Percentiles rank a stretch among this genome's conserved stretches.
Conservation (phyloP, 2,329 filamentous ascomycete genomes). For the Thermoascus crustaceus region DNA sequence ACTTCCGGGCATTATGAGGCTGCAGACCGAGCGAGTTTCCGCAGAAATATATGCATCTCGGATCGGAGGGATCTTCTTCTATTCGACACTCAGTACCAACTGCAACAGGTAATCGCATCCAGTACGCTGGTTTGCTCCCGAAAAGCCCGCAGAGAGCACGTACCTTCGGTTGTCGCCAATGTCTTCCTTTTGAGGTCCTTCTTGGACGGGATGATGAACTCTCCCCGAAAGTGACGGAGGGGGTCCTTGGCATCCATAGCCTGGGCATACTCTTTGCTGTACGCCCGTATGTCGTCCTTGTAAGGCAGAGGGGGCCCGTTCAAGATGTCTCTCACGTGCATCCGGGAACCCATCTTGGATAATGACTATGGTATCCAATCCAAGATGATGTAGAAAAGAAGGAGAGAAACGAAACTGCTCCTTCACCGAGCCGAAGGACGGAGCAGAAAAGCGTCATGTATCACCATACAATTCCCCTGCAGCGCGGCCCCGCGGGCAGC, state of each 20-base stretch:
- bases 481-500: constrained; percentile 1
- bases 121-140: not conserved
- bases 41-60: constrained; percentile 67
- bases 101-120: not conserved
- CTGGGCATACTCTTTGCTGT: constrained; percentile 32
- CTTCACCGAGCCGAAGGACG: too few species aligned
- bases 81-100: constrained; percentile 1
- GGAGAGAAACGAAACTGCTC: too few species aligned
- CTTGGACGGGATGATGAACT: constrained; percentile 73
- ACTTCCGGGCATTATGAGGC: constrained; percentile 57
- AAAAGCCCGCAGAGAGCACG: constrained; percentile 5
- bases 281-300: constrained; percentile 25
- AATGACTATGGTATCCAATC: too few species aligned
- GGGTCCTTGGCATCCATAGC: constrained; percentile 54
- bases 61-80: constrained; percentile 27
- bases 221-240: constrained; percentile 53
- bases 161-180: constrained; percentile 32
- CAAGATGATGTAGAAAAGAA: too few species aligned
- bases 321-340: constrained; percentile 20
- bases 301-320: constrained; percentile 21
- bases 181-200: constrained; percentile 59
- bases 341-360: constrained; percentile 20
- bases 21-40: constrained; percentile 86
- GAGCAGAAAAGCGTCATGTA: too few species aligned
- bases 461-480: not conserved